These are phyloP conservation scores for Linnemannia hyalina DNA, from an alignment of 192 early-diverging fungal species.

Conservation along the genomic window DNA sequence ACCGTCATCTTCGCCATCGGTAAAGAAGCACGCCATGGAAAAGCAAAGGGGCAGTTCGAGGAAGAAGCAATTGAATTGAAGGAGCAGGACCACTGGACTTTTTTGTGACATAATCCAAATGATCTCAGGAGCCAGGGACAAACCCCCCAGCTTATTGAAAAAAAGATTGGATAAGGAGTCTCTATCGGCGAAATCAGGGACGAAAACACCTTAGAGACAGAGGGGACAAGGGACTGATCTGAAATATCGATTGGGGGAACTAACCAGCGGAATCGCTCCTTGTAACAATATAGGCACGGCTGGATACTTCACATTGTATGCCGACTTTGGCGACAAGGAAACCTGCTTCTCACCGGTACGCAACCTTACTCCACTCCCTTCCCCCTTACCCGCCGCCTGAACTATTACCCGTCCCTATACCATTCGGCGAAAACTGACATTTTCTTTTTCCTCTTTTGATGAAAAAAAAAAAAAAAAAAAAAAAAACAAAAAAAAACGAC, in stretches of 20 bases:
- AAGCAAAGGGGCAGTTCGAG: too few relatives aligned
- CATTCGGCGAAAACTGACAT: not conserved
- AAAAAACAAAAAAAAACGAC: not conserved
- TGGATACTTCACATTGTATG: constrained; percentile 49
- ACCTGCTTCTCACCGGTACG: constrained; percentile 53
- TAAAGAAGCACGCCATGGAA: constrained; percentile 4
- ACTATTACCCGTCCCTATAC: not conserved
- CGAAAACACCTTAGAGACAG: not conserved
- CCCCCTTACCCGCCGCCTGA: not conserved
- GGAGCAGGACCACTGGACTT: too few relatives aligned
- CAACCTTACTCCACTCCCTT: not conserved
- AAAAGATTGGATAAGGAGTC: too few relatives aligned
- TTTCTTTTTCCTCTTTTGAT: not conserved
- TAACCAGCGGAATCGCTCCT: not conserved
- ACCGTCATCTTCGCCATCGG: constrained; percentile 40
- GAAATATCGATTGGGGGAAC: not conserved
- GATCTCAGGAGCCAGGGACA: too few relatives aligned
- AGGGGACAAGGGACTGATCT: not conserved
- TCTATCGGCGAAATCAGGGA: not conserved
- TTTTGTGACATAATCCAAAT: too few relatives aligned
- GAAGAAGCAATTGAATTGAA: too few relatives aligned
- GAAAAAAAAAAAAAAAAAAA: not conserved
- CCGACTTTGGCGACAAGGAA: constrained; percentile 53
- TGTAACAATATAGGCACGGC: constrained; percentile 25
- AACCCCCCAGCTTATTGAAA: too few relatives aligned